A percentile compares a stretch with the other conserved stretches of the same genome.
Evolutionary conservation across 495 filamentous ascomycete genomes (phyloP).

Genomic region (Beverwykella pulmonaria): DNA sequence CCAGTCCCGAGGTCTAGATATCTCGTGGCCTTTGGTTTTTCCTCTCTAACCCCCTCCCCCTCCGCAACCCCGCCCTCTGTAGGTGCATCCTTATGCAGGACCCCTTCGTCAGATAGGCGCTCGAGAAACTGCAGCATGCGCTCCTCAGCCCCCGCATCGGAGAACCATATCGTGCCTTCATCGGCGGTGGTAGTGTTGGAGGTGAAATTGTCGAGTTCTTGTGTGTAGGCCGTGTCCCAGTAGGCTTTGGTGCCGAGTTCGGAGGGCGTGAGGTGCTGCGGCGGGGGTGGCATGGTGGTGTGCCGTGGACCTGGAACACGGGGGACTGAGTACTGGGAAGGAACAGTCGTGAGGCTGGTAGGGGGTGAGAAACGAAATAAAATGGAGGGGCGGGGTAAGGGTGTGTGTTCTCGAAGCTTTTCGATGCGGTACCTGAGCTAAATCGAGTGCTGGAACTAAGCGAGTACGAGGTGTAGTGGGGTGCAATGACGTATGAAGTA

Average conservation of each 20-base stretch:
- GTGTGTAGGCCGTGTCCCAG: slow-evolving; percentile 69
- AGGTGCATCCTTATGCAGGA: slow-evolving; percentile 22
- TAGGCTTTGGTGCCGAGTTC: slow-evolving; percentile 72
- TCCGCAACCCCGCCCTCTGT: slow-evolving; percentile 20
- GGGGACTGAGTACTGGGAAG: background rate
- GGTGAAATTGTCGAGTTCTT: slow-evolving; percentile 64
- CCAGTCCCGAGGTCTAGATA: slow-evolving; percentile 86
- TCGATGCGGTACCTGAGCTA: background rate
- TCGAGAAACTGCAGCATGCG: slow-evolving; percentile 62
- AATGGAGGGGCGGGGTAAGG: background rate
- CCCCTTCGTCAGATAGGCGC: slow-evolving; percentile 36
- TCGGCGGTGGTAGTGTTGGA: slow-evolving; percentile 56
- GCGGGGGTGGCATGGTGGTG: background rate
- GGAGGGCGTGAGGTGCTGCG: slow-evolving; percentile 61
- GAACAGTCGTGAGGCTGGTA: background rate
- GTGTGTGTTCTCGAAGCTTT: background rate
- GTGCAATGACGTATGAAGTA: background rate
- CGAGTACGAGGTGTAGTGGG: background rate
- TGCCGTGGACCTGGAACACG: background rate
- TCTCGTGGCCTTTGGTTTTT: slow-evolving; percentile 22
- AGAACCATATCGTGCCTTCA: slow-evolving; percentile 76
- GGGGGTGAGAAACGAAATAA: too few species aligned
- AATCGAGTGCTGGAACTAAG: background rate
- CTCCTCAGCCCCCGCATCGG: slow-evolving; percentile 67
- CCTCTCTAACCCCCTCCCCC: background rate